A percentile compares a stretch with the other conserved stretches of the same genome.
Conservation (phyloP, 306 rosid genomes). For the Citrullus mucosospermus region DNA sequence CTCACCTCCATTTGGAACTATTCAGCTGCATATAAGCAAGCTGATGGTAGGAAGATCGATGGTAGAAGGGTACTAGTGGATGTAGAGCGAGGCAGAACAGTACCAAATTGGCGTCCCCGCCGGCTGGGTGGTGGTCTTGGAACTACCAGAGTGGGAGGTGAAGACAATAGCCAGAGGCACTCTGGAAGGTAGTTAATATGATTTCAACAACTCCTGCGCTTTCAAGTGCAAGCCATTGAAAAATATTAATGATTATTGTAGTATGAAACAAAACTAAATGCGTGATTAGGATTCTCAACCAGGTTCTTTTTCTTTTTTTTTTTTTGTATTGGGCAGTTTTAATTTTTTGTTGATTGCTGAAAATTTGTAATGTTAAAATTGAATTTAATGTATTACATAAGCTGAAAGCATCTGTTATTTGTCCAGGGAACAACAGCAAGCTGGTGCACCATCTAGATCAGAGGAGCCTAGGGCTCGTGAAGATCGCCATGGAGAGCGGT, state of each 20-base stretch:
- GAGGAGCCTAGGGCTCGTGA: conserved; percentile 93
- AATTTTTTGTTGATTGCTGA: background rate
- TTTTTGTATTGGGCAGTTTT: background rate
- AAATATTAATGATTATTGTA: background rate
- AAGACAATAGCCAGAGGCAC: conserved; percentile 69
- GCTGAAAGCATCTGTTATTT: conserved; percentile 15
- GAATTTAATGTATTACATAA: background rate
- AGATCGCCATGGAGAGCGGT: conserved; percentile 72
- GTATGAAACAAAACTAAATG: background rate
- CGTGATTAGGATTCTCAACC: background rate
- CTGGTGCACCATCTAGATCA: conserved; percentile 65
- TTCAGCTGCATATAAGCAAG: conserved; percentile 99
- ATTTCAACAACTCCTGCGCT: background rate
- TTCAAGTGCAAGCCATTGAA: background rate
- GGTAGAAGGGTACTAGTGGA: conserved; percentile 96
- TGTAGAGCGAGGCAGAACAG: conserved; percentile 98
- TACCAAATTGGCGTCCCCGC: conserved; percentile 99
- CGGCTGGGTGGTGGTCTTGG: conserved; percentile 99
- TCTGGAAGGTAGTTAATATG: conserved; percentile 60
- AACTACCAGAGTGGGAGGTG: conserved; percentile 92
- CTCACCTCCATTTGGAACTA: conserved; percentile 1
- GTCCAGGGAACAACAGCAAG: conserved; percentile 72
- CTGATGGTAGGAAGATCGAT: conserved; percentile 96
- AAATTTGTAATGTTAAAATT: background rate
- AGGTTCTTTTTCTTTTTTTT: background rate